Evolutionary conservation across 2,329 filamentous ascomycete genomes (phyloP).

Genomic region (Talaromyces albobiverticillius): DNA sequence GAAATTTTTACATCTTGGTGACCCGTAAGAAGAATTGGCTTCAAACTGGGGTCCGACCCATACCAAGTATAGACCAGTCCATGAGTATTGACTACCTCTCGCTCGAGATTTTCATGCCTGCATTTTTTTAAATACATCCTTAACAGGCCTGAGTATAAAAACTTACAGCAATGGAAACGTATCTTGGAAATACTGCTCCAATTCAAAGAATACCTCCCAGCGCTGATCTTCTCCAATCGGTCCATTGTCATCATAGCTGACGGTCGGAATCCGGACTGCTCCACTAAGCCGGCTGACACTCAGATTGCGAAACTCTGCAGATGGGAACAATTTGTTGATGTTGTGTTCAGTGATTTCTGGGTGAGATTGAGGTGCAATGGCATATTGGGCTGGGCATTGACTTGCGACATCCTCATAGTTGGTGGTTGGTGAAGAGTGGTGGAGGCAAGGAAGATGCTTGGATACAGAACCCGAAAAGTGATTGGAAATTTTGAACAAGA

Average conservation of each 20-base stretch:
- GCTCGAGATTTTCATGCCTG: slow-evolving; percentile 36
- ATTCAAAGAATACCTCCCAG: slow-evolving; percentile 58
- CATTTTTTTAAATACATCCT: background rate
- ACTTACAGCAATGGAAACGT: slow-evolving; percentile 52
- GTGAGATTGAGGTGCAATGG: background rate
- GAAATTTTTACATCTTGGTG: slow-evolving; percentile 49
- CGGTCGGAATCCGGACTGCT: slow-evolving; percentile 56
- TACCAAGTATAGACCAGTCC: slow-evolving; percentile 60
- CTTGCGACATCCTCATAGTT: too few species aligned
- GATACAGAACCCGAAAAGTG: too few species aligned
- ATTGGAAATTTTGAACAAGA: too few species aligned
- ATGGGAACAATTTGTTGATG: background rate
- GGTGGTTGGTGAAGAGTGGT: too few species aligned
- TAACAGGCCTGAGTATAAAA: slow-evolving; percentile 20
- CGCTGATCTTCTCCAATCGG: slow-evolving; percentile 45
- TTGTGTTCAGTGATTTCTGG: background rate
- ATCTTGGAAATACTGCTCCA: slow-evolving; percentile 49
- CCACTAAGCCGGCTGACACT: slow-evolving; percentile 50
- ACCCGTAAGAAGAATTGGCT: slow-evolving; percentile 53
- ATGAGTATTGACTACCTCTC: slow-evolving; percentile 60
- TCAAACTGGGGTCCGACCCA: slow-evolving; percentile 52
- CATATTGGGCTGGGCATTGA: background rate
- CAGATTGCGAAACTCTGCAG: slow-evolving; percentile 6
- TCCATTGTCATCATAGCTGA: slow-evolving; percentile 26
- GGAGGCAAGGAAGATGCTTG: too few species aligned